Base-by-base conservation (phyloP, 805 yeast genomes). In the Wickerhamomyces canadensis region DNA sequence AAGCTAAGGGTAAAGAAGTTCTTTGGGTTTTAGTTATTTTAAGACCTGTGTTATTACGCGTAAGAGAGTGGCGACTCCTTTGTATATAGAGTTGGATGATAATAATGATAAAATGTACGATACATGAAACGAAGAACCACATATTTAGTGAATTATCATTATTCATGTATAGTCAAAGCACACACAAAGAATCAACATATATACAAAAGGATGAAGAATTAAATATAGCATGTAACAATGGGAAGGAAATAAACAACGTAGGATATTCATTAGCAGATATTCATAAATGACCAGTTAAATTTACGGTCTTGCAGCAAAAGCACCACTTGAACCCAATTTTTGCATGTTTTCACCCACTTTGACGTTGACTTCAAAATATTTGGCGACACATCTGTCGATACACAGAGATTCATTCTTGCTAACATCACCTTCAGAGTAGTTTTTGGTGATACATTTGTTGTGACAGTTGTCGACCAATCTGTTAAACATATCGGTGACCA, bases 401-500 rank as follows among this genome's bases (percentile, higher is more conserved):
- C 98, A 89, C 33, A 84, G 67, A 32, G 87, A 78, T 66, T 89
- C 97, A 51, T 70, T 78, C 67, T 84, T 85, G 65, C 70, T 74
- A 45, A 89, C 69, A 18, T 80, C 88, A 38, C 87, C 82, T 37
- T 85, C 89, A 36, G 62, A 52, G 67, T 88, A 89, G 36, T 67
- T 52, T 46, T 67, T 68, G 37, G 61, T 72, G 58, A 88, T 83
- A 68, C 98, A 89, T 67, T 89, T 89, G 50, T 67, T 62, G 64
- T 89, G 93, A 61, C 98, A 89, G 51, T 86, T 82, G 54, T 82
- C 89, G 18, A 88, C 94, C 54, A 89, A 70, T 55, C 80, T 75
- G 76, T 91, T 91, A 78, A 91, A 91, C 97, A 91, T 88, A 52
- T 93, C 96, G 27, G 97, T 89, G 52, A 91, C 96, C 80, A 93